These are phyloP conservation scores for Carex parvula DNA, from an alignment of 176 grass and related monocot genomes.

Conservation along the genomic window DNA sequence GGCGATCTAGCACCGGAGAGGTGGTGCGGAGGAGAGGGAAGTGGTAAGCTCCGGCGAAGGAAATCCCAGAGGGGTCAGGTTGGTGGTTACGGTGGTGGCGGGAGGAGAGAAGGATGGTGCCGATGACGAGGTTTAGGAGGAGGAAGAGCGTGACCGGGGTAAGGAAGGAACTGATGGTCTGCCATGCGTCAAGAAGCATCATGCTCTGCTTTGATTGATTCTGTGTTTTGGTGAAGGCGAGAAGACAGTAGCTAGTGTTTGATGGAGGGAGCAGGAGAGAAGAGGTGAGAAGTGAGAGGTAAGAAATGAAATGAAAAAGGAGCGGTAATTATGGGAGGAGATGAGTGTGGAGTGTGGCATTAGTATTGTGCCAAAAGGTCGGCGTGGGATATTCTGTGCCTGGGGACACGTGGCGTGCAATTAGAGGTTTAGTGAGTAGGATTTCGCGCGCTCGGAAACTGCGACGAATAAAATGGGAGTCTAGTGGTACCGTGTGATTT, in stretches of 20 bases:
- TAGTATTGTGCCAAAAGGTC: slow-evolving; percentile 9
- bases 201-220: slow-evolving; percentile 25
- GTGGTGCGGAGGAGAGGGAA: slow-evolving; percentile 29
- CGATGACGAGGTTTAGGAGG: slow-evolving; percentile 75
- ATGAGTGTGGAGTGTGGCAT: neutral
- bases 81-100: slow-evolving; percentile 22
- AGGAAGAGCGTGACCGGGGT: slow-evolving; percentile 70
- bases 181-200: slow-evolving; percentile 34
- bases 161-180: slow-evolving; percentile 43
- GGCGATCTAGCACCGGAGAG: slow-evolving; percentile 57
- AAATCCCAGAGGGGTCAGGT: neutral
- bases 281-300: neutral
- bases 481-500: neutral
- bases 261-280: neutral
- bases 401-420: neutral
- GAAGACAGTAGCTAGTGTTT: neutral
- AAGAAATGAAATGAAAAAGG: neutral
- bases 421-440: neutral
- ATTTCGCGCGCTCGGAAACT: neutral
- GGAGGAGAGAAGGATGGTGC: slow-evolving; percentile 77
- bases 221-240: neutral
- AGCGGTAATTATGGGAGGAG: neutral
- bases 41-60: neutral
- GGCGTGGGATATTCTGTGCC: neutral
- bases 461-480: neutral